Percentiles rank a stretch among this genome's conserved stretches.
phyloP scores from a whole-genome alignment of 1,284 basidiomycete genomes.

The Papiliotrema flavescens region DNA sequence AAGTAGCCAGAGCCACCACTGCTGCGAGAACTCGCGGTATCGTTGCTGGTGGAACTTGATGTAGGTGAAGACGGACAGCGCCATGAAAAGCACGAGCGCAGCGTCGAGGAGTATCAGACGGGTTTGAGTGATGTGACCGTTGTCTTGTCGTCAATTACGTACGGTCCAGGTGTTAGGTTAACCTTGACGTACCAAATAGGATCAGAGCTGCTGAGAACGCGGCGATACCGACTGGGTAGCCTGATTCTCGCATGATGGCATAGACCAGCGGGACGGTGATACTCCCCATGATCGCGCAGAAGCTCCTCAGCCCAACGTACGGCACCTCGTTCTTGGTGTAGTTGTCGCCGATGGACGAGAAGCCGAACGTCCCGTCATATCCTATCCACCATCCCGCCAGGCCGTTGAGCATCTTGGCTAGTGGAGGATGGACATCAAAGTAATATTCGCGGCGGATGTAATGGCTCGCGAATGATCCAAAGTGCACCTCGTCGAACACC shows the following conservation, averaged over 20 bases:
- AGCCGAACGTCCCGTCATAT: constrained; percentile 89
- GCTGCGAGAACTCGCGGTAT: constrained; percentile 78
- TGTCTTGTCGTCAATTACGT: too few relatives aligned
- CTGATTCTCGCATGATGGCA: constrained; percentile 95
- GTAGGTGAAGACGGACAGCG: constrained; percentile 90
- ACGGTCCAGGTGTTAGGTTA: too few relatives aligned
- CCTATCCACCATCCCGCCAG: constrained; percentile 94
- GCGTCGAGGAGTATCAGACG: constrained; percentile 94
- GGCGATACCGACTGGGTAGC: constrained; percentile 83
- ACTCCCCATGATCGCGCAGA: constrained; percentile 86
- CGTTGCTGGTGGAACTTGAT: constrained; percentile 93
- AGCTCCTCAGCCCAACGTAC: constrained; percentile 86
- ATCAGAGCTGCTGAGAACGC: constrained; percentile 82
- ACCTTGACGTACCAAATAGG: constrained; percentile 68
- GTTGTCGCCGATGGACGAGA: constrained; percentile 92
- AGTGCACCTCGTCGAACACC: constrained; percentile 97
- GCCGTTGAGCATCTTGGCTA: constrained; percentile 89
- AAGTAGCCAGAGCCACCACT: constrained; percentile 95
- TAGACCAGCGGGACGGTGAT: constrained; percentile 88
- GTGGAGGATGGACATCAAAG: constrained; percentile 98
- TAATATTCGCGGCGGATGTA: constrained; percentile 92
- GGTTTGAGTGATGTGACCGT: constrained; percentile 91
- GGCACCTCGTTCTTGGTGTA: constrained; percentile 60
- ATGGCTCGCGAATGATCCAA: constrained; percentile 82
- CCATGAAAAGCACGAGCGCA: constrained; percentile 91